Evolutionary conservation across 768 basidiomycete species (phyloP).

Genomic region (Lanmaoa rubissima): DNA sequence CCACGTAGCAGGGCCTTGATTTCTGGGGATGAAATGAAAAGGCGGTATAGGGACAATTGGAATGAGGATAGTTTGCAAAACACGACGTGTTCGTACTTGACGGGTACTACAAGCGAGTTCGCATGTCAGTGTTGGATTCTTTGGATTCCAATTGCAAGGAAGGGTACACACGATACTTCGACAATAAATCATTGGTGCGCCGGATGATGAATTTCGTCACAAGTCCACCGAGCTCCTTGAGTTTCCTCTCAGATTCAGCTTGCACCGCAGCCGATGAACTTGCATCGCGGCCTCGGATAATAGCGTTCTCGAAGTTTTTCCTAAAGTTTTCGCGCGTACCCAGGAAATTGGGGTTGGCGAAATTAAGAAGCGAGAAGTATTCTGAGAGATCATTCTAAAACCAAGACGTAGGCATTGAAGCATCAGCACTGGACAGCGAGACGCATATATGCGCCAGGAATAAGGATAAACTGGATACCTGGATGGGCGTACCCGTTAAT

Average conservation of each 20-base stretch:
- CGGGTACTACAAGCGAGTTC: constrained; percentile 65
- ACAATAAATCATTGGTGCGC: constrained; percentile 89
- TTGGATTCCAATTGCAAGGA: not conserved
- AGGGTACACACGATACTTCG: constrained; percentile 79
- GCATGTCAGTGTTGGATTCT: not conserved
- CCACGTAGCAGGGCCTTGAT: constrained; percentile 89
- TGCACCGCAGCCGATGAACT: constrained; percentile 78
- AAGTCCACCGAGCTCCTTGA: constrained; percentile 84
- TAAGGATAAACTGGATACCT: constrained; percentile 42
- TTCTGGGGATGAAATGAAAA: constrained; percentile 91
- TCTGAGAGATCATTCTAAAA: constrained; percentile 89
- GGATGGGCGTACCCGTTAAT: constrained; percentile 91
- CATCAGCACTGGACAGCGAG: not conserved
- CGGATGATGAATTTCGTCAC: constrained; percentile 95
- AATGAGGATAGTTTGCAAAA: constrained; percentile 86
- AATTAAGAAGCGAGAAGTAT: constrained; percentile 91
- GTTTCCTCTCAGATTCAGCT: constrained; percentile 81
- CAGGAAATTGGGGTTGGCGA: constrained; percentile 88
- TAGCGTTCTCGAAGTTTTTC: constrained; percentile 92
- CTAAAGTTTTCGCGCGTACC: constrained; percentile 89
- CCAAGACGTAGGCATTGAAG: not conserved
- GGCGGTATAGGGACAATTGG: constrained; percentile 79
- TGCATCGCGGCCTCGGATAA: constrained; percentile 88
- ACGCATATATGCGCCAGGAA: constrained; percentile 5
- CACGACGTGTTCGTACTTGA: constrained; percentile 98